Conservation (phyloP, 345 rosid genomes). For the Ceriops tagal region DNA sequence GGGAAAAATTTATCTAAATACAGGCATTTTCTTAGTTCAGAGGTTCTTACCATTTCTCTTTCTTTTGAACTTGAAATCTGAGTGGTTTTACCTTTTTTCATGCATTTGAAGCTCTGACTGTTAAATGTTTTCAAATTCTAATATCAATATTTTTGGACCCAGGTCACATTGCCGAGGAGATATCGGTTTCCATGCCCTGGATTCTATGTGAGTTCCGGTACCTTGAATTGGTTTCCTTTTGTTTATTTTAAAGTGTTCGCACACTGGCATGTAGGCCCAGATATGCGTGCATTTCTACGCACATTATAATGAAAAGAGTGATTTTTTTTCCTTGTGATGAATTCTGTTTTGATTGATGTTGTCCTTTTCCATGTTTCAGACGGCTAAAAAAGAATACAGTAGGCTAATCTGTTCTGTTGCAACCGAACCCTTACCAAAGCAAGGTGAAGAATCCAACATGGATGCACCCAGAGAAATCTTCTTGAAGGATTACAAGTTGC, state of each 20-base stretch:
- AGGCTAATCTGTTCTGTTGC: conserved; percentile 77
- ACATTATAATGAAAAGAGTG: background rate
- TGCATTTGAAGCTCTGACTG: background rate
- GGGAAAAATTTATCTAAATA: conserved; percentile 36
- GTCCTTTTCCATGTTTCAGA: conserved; percentile 37
- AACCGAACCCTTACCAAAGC: conserved; percentile 54
- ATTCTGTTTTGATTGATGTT: conserved; percentile 7
- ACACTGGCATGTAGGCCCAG: background rate
- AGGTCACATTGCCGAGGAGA: conserved; percentile 50
- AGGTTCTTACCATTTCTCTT: conserved; percentile 43
- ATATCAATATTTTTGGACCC: conserved; percentile 5
- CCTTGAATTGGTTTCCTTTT: conserved; percentile 1
- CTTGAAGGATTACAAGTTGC: conserved; percentile 86
- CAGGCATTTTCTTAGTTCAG: conserved; percentile 40
- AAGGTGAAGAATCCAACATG: conserved; percentile 69
- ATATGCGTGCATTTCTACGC: too few relatives aligned
- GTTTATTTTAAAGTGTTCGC: background rate
- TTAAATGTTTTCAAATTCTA: background rate
- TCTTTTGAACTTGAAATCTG: background rate
- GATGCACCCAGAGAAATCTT: conserved; percentile 82
- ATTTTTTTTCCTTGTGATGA: background rate
- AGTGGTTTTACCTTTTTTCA: background rate
- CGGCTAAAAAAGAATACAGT: conserved; percentile 41
- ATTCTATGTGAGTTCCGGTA: conserved; percentile 41
- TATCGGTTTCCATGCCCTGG: conserved; percentile 31